Conservation (phyloP, 1,139 yeast species). For the Debaryomyces robertsiae region DNA sequence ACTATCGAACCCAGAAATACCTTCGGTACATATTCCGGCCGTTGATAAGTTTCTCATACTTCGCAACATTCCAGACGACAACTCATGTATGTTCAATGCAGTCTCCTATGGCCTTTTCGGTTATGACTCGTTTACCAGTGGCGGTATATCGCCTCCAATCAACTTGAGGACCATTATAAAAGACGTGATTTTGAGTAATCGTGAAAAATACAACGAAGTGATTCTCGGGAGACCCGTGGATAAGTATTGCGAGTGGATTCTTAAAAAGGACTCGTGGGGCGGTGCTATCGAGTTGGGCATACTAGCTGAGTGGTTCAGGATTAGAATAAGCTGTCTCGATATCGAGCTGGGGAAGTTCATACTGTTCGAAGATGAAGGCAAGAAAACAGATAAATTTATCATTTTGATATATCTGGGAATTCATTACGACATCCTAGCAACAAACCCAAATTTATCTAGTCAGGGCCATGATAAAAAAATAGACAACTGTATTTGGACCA, state of each 20-base stretch:
- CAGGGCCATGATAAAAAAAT: slow-evolving; percentile 20
- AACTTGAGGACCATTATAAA: slow-evolving; percentile 53
- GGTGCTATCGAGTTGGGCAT: slow-evolving; percentile 82
- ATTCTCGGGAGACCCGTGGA: slow-evolving; percentile 56
- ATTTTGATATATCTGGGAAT: slow-evolving; percentile 69
- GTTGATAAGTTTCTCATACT: slow-evolving; percentile 40
- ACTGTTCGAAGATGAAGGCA: slow-evolving; percentile 50
- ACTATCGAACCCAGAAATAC: slow-evolving; percentile 24
- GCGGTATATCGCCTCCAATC: slow-evolving; percentile 30
- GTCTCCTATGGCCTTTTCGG: slow-evolving; percentile 57
- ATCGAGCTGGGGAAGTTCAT: slow-evolving; percentile 66
- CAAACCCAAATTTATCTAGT: slow-evolving; percentile 32
- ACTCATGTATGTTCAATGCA: slow-evolving; percentile 77
- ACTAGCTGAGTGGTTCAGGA: slow-evolving; percentile 53
- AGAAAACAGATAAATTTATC: slow-evolving; percentile 40
- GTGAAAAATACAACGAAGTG: slow-evolving; percentile 53
- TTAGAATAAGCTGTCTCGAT: slow-evolving; percentile 65
- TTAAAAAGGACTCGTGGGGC: slow-evolving; percentile 71
- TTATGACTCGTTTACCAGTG: slow-evolving; percentile 18
- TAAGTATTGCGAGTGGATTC: slow-evolving; percentile 66
- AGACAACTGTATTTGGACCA: slow-evolving; percentile 43
- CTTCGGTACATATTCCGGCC: slow-evolving; percentile 27
- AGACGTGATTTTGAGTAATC: slow-evolving; percentile 44
- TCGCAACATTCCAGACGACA: slow-evolving; percentile 74
- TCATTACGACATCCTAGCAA: slow-evolving; percentile 69